Evolutionary conservation across 2,329 filamentous ascomycete species (phyloP), one percentile per base, ranked within the genome.

Genomic region (Aspergillaceae sp.): DNA sequence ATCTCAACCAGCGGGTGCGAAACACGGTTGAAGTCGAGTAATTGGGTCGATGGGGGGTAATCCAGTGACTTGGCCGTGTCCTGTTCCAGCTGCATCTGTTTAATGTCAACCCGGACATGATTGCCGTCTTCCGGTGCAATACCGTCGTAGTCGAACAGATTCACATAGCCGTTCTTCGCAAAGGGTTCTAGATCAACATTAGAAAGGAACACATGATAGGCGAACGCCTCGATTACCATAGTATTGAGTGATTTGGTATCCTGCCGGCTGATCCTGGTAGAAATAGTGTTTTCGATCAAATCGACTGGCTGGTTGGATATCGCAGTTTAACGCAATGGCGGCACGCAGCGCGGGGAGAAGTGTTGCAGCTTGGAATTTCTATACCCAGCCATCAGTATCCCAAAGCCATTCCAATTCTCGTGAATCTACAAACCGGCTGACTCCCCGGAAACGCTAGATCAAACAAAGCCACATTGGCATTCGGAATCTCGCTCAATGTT

Each of bases 231-330:
- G 34, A 45, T 43, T 60, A 73, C 75, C 74, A 65, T 97, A 96
- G 70, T 91, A 97, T 63, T 98, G 92, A 1, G 92, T 98, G 52
- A 98, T 94, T 66, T 98, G 92, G 66, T 98, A 98, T 0, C 92
- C 92, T 0, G 87, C 79, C 0, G 92, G 92, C 67, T 98, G 92
- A 66, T 98, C 92, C 79, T 92, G 94, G 73, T 96, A 95, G 68
- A 98, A 97, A 69, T 98, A 98, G 67, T 98, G 92, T 66, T 98
- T 98, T 52, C 92, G 78, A 67, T 98, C 92, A 69, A 96, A 98
- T 45, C 80, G 80, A 65, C 89, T 95, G 56, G 79, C 76, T 1
- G 69, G 73, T 61, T 94, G 85, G 44, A 97, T 77, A 1, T 82
- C 71, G 66, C 92, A 97, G 48, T 84, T 79, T 40, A 98, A 74